Evolutionary conservation across 257 asterid genomes (phyloP).

Genomic region (Plantago major): DNA sequence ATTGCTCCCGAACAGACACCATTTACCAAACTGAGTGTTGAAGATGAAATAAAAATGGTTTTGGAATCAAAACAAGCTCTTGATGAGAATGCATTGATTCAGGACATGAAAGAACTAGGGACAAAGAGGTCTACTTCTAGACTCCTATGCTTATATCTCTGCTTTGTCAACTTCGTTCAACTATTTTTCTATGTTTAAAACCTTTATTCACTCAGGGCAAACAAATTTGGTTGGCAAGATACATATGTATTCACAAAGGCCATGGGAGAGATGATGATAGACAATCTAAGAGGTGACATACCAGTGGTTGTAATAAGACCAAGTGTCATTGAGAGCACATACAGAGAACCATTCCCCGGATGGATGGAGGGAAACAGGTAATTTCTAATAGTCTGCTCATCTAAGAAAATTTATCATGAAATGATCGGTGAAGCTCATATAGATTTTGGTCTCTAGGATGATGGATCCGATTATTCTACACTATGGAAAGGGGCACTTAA

Average conservation of each 20-base stretch:
- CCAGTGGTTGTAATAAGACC: slow-evolving; percentile 90
- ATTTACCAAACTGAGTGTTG: slow-evolving; percentile 49
- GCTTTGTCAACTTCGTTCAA: neutral
- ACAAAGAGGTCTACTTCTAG: slow-evolving; percentile 51
- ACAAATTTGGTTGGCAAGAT: slow-evolving; percentile 98
- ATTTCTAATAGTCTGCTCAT: slow-evolving; percentile 1
- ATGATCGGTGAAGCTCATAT: slow-evolving; percentile 5
- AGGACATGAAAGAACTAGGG: slow-evolving; percentile 77
- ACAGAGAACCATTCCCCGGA: slow-evolving; percentile 91
- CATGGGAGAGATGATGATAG: slow-evolving; percentile 99
- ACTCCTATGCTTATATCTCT: neutral
- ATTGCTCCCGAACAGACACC: slow-evolving; percentile 44
- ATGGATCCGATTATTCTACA: slow-evolving; percentile 91
- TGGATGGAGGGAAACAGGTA: slow-evolving; percentile 99
- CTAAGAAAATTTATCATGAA: neutral
- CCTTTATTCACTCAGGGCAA: slow-evolving; percentile 53
- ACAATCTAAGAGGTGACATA: slow-evolving; percentile 60
- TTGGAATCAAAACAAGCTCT: slow-evolving; percentile 49
- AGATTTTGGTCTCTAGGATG: slow-evolving; percentile 52
- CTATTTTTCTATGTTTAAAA: neutral
- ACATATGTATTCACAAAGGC: slow-evolving; percentile 93
- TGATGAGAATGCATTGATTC: slow-evolving; percentile 38
- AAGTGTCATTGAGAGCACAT: slow-evolving; percentile 96
- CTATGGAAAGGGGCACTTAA: slow-evolving; percentile 89
- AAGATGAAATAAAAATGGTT: slow-evolving; percentile 76